phyloP scores from a whole-genome alignment of 257 asterid species.

The Echites panduratus region DNA sequence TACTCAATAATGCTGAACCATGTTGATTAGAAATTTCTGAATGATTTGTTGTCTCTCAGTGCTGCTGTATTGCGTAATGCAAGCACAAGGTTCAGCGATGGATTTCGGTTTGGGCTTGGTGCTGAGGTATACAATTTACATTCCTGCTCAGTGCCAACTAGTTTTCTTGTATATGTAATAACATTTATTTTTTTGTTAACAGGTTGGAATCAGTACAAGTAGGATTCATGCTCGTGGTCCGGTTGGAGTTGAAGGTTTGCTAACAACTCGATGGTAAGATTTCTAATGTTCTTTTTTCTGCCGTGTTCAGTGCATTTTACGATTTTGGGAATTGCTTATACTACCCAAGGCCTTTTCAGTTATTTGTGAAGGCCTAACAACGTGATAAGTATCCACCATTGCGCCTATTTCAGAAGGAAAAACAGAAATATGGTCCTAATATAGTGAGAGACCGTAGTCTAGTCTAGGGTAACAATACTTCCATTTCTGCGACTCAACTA shows the following conservation, averaged over 20 bases:
- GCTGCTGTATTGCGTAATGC: slow-evolving; percentile 97
- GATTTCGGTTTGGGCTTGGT: slow-evolving; percentile 92
- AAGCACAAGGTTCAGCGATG: slow-evolving; percentile 87
- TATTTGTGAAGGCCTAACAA: no score
- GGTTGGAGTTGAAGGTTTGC: slow-evolving; percentile 93
- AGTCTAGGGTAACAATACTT: no score
- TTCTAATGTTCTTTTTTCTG: slow-evolving; percentile 7
- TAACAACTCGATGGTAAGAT: slow-evolving; percentile 80
- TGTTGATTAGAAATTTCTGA: not conserved
- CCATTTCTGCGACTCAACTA: no score
- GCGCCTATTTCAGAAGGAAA: no score
- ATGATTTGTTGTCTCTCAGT: slow-evolving; percentile 31
- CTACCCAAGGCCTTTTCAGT: no score
- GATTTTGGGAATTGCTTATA: not conserved
- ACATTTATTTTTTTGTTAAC: slow-evolving; percentile 18
- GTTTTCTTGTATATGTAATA: no score
- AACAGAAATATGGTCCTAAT: no score
- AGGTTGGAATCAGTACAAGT: slow-evolving; percentile 97
- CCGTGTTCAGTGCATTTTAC: not conserved
- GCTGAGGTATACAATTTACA: slow-evolving; percentile 68
- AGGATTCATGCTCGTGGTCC: slow-evolving; percentile 99
- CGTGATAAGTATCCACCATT: no score
- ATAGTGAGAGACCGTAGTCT: no score
- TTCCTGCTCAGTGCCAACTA: not conserved
- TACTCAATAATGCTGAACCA: not conserved